Evolutionary conservation across 345 rosid genomes (phyloP), one percentile per base, ranked within the genome.

Genomic region (Pelargonium nanum): DNA sequence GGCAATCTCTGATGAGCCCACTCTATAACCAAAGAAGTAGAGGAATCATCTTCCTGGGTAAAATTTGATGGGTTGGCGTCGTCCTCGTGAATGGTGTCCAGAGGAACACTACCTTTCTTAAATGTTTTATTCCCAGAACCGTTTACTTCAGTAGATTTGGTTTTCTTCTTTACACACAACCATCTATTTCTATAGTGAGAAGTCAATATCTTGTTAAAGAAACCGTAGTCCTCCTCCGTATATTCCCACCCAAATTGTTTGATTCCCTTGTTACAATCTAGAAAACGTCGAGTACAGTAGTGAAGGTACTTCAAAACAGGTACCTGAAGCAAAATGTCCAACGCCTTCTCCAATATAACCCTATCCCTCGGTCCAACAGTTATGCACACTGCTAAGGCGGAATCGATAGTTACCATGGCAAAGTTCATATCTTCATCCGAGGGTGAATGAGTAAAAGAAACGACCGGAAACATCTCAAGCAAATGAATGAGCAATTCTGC

Each of bases 1-100:
- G 95, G 95, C 77, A 87, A 54, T 78, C 88, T 82, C 87, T 89
- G 96, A 67, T 76, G 81, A 54, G 89, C 85, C 95, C 95, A 89
- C 73, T 92, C 93, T 59, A 71, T 57, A 26, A 70, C 26, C 69
- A 71, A 69, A 58, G 76, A 74, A 69, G 61, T 65, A 63, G 58
- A 53, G 55, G 52, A 24, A 62, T 53, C 52, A 69, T 64, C 77
- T 65, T 65, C 75, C 56, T 69, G 70, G 22, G 66, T 57, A 73
- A 57, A 61, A 65, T 68, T 70, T 79, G 83, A 70, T 54, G 74
- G 48, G 54, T 82, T 89, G 55, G 66, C 22, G 24, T 85, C 86
- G 24, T 85, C 87, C 78, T 92, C 98, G 48, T 83, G 85, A 63
- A 92, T 86, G 58, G 91, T 86, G 56, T 83, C 87, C 50, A 92